Evolutionary conservation across 2,329 filamentous ascomycete genomes (phyloP), one percentile per base, ranked within the genome.

Genomic region (Colletotrichum musicola): DNA sequence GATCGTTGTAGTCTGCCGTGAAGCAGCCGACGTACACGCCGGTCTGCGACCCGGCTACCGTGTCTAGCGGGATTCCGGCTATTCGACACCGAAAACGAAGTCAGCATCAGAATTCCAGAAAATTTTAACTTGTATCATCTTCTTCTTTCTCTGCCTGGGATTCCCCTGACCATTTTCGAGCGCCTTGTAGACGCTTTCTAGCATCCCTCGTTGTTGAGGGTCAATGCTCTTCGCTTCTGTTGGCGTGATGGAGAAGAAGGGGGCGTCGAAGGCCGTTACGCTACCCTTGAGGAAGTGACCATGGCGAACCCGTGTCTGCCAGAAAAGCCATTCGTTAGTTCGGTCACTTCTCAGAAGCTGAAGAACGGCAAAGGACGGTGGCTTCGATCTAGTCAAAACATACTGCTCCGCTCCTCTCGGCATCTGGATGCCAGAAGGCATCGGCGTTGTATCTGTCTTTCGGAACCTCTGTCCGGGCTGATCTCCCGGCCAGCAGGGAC

Each of bases 111-210:
- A 3, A 4, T 6, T 35, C 16, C 7, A 27, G 27, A 1, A 5
- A 1, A 3, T 10, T 35, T 35, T 2, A 35, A 5, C 2, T 9
- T 22, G 30, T 35, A 0, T 10, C 2, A 10, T 10, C 27, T 35
- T 10, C 7, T 35, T 35, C 30, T 9, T 25, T 25, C 22, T 25
- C 22, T 25, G 4, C 13, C 2, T 13, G n/a, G 38, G 12, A 1
- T 16, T 16, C 6, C 6, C 13, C 55, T 18, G 2, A 64, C 60
- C 71, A 59, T 72, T 74, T 64, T 77, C 74, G 14, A 77, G 55
- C 0, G 75, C 74, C 59, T 82, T 78, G 62, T 80, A 82, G 1
- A 79, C 75, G 2, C 75, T 75, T 55, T 82, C 79, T 1, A 80
- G 72, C 16, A 76, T 57, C 1, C 76, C 55, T 12, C 78, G 76